Evolutionary conservation across 768 basidiomycete genomes (phyloP).

Genomic region (Tylopilus cervinicoccineus): DNA sequence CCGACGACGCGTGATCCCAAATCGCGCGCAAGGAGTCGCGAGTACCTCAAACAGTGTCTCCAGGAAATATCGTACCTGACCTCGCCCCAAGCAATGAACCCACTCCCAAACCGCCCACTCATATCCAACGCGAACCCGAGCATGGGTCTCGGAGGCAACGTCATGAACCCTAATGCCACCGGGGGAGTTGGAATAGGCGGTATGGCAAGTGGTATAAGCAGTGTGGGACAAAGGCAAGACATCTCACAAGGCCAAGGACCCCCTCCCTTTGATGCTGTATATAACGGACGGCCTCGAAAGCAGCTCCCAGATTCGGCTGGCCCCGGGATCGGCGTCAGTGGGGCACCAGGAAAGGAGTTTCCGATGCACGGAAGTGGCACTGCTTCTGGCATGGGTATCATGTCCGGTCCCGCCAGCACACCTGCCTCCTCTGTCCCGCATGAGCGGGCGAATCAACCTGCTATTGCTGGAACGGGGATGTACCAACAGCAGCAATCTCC

Average conservation of each 20-base stretch:
- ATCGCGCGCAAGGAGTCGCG: conserved; percentile 87
- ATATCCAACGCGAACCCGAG: conserved; percentile 44
- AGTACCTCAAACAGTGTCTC: conserved; percentile 98
- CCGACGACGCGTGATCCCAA: conserved; percentile 90
- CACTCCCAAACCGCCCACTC: conserved; percentile 83
- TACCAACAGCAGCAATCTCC: conserved; percentile 35
- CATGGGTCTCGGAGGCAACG: conserved; percentile 18
- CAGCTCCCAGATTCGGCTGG: conserved; percentile 61
- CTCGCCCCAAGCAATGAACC: conserved; percentile 96
- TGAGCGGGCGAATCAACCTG: conserved; percentile 49
- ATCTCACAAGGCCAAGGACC: conserved; percentile 21
- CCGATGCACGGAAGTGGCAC: conserved; percentile 50
- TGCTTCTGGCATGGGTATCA: conserved; percentile 35
- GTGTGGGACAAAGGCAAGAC: conserved; percentile 16
- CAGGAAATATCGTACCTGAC: conserved; percentile 98
- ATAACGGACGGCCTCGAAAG: conserved; percentile 79
- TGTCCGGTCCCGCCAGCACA: conserved; percentile 49
- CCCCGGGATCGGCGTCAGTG: conserved; percentile 27
- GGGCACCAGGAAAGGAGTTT: conserved; percentile 53
- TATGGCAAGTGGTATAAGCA: conserved; percentile 10
- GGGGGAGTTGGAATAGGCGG: conserved; percentile 12
- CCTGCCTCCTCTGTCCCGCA: conserved; percentile 45
- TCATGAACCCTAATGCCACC: conserved; percentile 15
- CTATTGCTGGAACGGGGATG: conserved; percentile 31
- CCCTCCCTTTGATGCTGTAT: conserved; percentile 68